Evolutionary conservation across 2,329 filamentous ascomycete species (phyloP).

Genomic region (Epichloe glyceriae): DNA sequence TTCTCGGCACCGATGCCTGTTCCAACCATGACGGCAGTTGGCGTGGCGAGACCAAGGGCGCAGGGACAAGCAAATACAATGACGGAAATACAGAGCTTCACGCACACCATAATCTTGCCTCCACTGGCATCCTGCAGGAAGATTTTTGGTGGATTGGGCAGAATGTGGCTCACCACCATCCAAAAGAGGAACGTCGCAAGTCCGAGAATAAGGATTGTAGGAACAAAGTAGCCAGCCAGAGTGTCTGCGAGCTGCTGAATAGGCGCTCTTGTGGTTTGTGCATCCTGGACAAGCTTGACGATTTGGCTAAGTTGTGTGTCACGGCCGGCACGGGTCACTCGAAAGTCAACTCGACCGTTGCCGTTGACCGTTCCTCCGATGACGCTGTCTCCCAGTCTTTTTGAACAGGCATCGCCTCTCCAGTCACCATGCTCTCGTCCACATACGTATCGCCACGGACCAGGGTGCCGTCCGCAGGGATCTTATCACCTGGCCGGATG

Average conservation of each 20-base stretch:
- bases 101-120: slow-evolving; percentile 88
- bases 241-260: slow-evolving; percentile 88
- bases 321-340: slow-evolving; percentile 80
- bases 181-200: slow-evolving; percentile 75
- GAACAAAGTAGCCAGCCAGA: slow-evolving; percentile 89
- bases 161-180: slow-evolving; percentile 87
- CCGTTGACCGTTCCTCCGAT: slow-evolving; percentile 96
- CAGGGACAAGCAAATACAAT: slow-evolving; percentile 98
- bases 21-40: slow-evolving; percentile 96
- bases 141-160: slow-evolving; percentile 74
- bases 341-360: slow-evolving; percentile 80
- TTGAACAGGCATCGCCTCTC: slow-evolving; percentile 87
- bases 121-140: slow-evolving; percentile 72
- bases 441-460: slow-evolving; percentile 85
- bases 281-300: slow-evolving; percentile 94
- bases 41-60: slow-evolving; percentile 87
- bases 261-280: slow-evolving; percentile 84
- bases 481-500: slow-evolving; percentile 87
- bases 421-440: slow-evolving; percentile 97
- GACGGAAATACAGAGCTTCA: slow-evolving; percentile 95
- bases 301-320: slow-evolving; percentile 98
- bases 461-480: slow-evolving; percentile 81
- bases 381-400: slow-evolving; percentile 63
- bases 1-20: slow-evolving; percentile 94
- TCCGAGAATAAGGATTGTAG: slow-evolving; percentile 73